Evolutionary conservation across 495 filamentous ascomycete genomes (phyloP), one percentile per base, ranked within the genome.

Genomic region (Hypomontagnella submonticulosa): DNA sequence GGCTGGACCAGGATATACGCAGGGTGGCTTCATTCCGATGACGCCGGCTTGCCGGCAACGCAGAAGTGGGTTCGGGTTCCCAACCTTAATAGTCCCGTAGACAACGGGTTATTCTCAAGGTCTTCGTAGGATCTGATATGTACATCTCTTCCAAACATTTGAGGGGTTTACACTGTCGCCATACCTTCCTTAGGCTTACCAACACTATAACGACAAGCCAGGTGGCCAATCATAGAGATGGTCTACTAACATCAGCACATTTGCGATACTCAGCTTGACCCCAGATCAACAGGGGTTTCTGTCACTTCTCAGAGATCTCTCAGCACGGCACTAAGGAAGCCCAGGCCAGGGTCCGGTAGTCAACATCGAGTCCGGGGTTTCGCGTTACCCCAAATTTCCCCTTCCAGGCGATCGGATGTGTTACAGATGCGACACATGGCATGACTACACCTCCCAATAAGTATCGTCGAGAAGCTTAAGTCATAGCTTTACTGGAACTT

Each of bases 51-150:
- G 49, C 32, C 60, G 60, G 56, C 66, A 63, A n/a, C 23, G 13
- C 2, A 34, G 60, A 57, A 32, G 20, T 69, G 66, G 66, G 66
- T 69, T 69, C 66, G 66, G 60, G 66, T 69, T 60, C 56, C 61
- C 37, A 47, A 63, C 40, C 16, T 67, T 38, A 46, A 61, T 33
- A 27, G 15, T 52, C 46, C 37, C 46, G 43, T 23, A 55, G 30
- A 41, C 15, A 41, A 38, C 4, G 30, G 33, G 15, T 37, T 47
- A 38, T 16, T 47, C 15, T 34, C 23, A n/a, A 38, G 36, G 36
- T 57, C 16, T 40, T 16, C 19, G 3, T 11, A 48, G 54, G 42
- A 48, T 38, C 18, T 41, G 18, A 8, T 34, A 48, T 27, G 8
- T 19, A 51, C 18, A 33, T n/a, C n/a, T 13, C 11, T 18, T 50